These are phyloP conservation scores for Pistacia integerrima DNA, from an alignment of 345 rosid species.

Conservation along the genomic window DNA sequence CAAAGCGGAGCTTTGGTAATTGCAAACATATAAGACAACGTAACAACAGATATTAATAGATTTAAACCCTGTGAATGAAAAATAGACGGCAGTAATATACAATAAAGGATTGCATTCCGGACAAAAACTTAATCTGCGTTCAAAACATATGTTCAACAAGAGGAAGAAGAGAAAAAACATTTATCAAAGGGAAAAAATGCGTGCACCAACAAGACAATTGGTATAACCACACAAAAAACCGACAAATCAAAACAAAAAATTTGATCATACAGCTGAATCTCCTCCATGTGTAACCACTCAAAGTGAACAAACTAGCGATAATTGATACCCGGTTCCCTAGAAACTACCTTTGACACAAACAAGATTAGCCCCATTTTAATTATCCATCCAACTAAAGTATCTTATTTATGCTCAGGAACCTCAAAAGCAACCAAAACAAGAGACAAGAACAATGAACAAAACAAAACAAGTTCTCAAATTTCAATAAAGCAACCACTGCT, in stretches of 20 bases:
- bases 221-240: not conserved
- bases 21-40: not conserved
- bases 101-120: not conserved
- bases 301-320: not conserved
- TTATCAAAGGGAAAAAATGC: not conserved
- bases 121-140: not conserved
- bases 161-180: not conserved
- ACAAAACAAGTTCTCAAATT: slow-evolving; percentile 20
- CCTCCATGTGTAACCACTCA: not conserved
- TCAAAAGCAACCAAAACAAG: slow-evolving; percentile 21
- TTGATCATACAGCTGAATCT: slow-evolving; percentile 2
- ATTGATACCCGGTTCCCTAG: slow-evolving; percentile 7
- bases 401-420: not conserved
- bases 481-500: slow-evolving; percentile 12
- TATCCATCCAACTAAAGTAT: not conserved
- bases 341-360: slow-evolving; percentile 9
- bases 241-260: not conserved
- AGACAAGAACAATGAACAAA: slow-evolving; percentile 24
- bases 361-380: not conserved
- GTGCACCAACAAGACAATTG: slow-evolving; percentile 1
- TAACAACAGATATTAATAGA: not conserved
- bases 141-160: not conserved
- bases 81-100: not conserved
- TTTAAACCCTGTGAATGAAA: not conserved
- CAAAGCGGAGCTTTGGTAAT: not conserved